These are phyloP conservation scores for Cryptococcus hybrid DNA, from an alignment of 1,284 basidiomycete genomes.

Conservation along the genomic window DNA sequence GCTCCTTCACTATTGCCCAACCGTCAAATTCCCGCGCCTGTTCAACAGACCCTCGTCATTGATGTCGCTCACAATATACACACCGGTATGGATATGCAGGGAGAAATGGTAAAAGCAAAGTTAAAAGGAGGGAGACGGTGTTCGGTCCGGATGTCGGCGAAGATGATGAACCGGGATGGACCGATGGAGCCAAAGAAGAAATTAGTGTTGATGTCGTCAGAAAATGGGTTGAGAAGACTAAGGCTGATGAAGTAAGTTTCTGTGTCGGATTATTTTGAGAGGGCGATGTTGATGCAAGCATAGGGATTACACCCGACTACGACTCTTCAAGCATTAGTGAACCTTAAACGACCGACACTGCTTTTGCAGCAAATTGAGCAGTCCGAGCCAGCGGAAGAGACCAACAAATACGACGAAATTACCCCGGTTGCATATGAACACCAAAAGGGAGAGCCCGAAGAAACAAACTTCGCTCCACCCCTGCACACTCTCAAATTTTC, in stretches of 20 bases:
- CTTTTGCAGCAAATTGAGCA: conserved; percentile 61
- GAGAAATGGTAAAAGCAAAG: conserved; percentile 14
- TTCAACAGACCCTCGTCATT: conserved; percentile 46
- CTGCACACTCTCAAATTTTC: conserved; percentile 77
- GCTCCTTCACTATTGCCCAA: conserved; percentile 34
- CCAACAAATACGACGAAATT: conserved; percentile 41
- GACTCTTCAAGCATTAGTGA: conserved; percentile 84
- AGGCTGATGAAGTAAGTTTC: conserved; percentile 60
- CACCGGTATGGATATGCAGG: not conserved
- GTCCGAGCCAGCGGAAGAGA: not conserved
- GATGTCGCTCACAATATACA: conserved; percentile 28
- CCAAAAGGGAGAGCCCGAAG: not conserved
- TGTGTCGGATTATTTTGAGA: not conserved
- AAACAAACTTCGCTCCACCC: conserved; percentile 10
- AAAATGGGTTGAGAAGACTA: conserved; percentile 77
- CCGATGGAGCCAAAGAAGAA: conserved; percentile 48
- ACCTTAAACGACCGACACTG: conserved; percentile 82
- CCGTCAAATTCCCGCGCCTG: conserved; percentile 9
- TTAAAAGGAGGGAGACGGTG: conserved; percentile 60
- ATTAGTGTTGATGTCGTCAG: conserved; percentile 74
- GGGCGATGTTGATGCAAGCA: not conserved
- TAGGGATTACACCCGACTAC: conserved; percentile 77
- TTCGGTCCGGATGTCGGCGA: conserved; percentile 72
- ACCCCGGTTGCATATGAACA: conserved; percentile 1
- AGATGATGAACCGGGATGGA: conserved; percentile 51